A percentile compares a stretch with the other conserved stretches of the same genome.
Evolutionary conservation across 441 rosid species (phyloP).

Genomic region (Eruca vesicaria): DNA sequence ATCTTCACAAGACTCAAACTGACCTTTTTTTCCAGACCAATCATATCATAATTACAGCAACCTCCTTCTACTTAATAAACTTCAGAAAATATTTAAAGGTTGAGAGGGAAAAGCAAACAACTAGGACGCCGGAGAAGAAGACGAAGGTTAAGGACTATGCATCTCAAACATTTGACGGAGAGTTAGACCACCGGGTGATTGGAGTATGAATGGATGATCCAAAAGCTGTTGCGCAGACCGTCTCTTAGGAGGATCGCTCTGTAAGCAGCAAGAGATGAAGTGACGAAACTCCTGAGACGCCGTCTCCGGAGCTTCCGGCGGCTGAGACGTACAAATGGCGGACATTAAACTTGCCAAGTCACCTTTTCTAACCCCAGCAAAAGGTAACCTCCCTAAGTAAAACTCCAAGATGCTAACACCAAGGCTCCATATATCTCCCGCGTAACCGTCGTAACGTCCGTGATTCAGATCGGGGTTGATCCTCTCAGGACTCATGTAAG

Average conservation of each 20-base stretch:
- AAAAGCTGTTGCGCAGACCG: conserved; percentile 63
- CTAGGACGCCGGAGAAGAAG: conserved; percentile 25
- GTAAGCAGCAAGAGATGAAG: conserved; percentile 69
- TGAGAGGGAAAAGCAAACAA: not conserved
- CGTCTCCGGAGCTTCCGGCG: conserved; percentile 67
- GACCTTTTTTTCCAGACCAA: conserved; percentile 8
- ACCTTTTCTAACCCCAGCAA: conserved; percentile 57
- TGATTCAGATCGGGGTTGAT: conserved; percentile 81
- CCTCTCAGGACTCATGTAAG: conserved; percentile 90
- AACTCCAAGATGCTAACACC: conserved; percentile 84
- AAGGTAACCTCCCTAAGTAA: conserved; percentile 77
- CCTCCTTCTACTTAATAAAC: too few species aligned
- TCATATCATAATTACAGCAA: conserved; percentile 5
- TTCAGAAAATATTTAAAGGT: too few species aligned
- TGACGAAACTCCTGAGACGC: conserved; percentile 67
- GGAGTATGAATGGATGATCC: conserved; percentile 67
- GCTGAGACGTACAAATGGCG: conserved; percentile 75
- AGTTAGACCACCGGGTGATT: conserved; percentile 41
- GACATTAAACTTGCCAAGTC: conserved; percentile 87
- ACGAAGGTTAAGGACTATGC: conserved; percentile 50
- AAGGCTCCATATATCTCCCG: conserved; percentile 84
- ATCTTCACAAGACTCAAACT: conserved; percentile 12
- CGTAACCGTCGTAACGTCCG: conserved; percentile 66
- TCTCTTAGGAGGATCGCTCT: conserved; percentile 71
- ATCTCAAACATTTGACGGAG: conserved; percentile 65